Evolutionary conservation across 441 rosid genomes (phyloP), one percentile per base, ranked within the genome.

Genomic region (Mallotus repandus): DNA sequence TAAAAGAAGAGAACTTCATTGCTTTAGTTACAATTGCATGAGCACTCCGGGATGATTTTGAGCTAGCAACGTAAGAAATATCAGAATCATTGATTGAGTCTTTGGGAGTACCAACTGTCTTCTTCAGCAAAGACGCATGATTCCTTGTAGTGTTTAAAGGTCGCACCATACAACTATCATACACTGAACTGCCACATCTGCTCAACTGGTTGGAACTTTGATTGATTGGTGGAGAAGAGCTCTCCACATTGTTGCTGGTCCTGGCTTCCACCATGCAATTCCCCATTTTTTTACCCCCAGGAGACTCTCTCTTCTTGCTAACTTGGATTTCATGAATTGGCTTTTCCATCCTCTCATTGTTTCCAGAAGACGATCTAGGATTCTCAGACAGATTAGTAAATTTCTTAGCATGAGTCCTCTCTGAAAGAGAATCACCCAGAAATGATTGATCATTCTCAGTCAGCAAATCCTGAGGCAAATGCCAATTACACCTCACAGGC

Each of bases 221-320:
- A 58, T 85, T 83, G 67, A 68, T 46, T 69, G 77, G 78, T 21
- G 68, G 75, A 70, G 54, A 58, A 74, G 83, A 75, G 52, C 76
- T 75, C 71, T 80, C 84, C 67, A 66, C 63, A 59, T 81, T 77
- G 25, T 74, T 76, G 78, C 50, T 68, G 49, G 74, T 69, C 61
- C 54, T 82, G 72, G 79, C 78, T 82, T 74, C 82, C 72, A 73
- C 60, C 55, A 76, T 75, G 72, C 77, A 77, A 77, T 85, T 81
- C 46, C 89, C 77, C 58, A 69, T 69, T 74, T 75, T 81, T 84
- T 86, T 88, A 72, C 80, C 83, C 56, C 78, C 86, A 67, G 81
- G 69, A 77, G 83, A 81, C 73, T 45, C 85, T 78, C 56, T 76
- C 71, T 66, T 80, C 16, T 79, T 71, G 64, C 65, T 75, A 63